Conservation (phyloP, 2,329 filamentous ascomycete species). For the Zymoseptoria brevis region DNA sequence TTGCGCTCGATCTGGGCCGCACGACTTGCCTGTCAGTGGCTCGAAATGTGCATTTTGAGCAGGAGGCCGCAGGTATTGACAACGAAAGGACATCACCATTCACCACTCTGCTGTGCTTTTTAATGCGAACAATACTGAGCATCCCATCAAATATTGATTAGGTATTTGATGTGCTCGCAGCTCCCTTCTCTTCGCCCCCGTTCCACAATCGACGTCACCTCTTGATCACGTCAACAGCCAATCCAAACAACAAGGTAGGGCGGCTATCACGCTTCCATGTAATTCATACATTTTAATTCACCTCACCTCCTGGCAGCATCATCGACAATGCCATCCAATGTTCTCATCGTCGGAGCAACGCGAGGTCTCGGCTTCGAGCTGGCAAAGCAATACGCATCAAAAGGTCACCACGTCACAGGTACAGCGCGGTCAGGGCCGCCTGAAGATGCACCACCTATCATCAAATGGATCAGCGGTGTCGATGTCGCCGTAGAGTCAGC, state of each 20-base stretch:
- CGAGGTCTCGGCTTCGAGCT: conserved; percentile 59
- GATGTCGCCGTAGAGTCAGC: conserved; percentile 12
- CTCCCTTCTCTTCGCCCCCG: not conserved
- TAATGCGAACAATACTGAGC: not conserved
- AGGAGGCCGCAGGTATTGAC: too few species aligned
- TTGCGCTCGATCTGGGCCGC: too few species aligned
- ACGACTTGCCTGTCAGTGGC: too few species aligned
- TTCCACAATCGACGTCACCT: not conserved
- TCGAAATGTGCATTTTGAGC: too few species aligned
- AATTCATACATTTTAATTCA: not conserved
- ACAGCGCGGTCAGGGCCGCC: conserved; percentile 49
- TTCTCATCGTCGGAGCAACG: conserved; percentile 61
- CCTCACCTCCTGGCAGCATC: not conserved
- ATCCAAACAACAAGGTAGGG: not conserved
- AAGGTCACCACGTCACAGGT: conserved; percentile 48
- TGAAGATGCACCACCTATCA: conserved; percentile 38
- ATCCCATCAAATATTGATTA: not conserved
- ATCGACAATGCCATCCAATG: conserved; percentile 26
- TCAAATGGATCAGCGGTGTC: conserved; percentile 18
- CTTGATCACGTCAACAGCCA: not conserved
- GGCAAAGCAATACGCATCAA: conserved; percentile 50
- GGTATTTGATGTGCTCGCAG: not conserved
- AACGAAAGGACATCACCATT: too few species aligned
- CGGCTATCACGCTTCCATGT: not conserved
- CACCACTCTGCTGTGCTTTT: not conserved